Percentiles rank a stretch among this genome's conserved stretches.
Conservation (phyloP, 129 eudicot species). For the Escallonia herrerae region DNA sequence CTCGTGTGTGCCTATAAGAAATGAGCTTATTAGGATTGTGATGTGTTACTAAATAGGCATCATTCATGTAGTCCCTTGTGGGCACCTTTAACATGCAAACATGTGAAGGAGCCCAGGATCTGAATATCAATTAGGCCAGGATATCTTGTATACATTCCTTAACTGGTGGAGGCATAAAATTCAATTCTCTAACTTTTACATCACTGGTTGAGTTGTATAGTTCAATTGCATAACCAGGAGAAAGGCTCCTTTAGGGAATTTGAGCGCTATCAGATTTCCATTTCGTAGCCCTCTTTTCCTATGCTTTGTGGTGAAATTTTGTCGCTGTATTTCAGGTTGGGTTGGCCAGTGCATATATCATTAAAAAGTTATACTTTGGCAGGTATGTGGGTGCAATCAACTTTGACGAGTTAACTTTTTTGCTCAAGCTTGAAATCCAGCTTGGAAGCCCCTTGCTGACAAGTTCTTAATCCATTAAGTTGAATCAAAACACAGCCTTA, state of each 20-base stretch:
- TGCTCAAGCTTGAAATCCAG: too few species aligned
- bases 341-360: slow-evolving; percentile 58
- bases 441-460: too few species aligned
- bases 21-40: neutral
- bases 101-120: neutral
- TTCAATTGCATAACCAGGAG: neutral
- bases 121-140: too few species aligned
- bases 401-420: too few species aligned
- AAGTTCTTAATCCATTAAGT: too few species aligned
- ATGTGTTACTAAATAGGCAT: neutral
- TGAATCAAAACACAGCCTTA: too few species aligned
- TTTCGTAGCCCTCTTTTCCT: neutral
- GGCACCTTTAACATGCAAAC: neutral
- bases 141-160: neutral
- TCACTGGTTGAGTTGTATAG: neutral
- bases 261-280: neutral
- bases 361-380: slow-evolving; percentile 48
- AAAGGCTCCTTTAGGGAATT: neutral
- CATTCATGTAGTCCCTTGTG: too few species aligned
- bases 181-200: too few species aligned
- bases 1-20: too few species aligned
- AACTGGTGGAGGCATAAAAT: too few species aligned
- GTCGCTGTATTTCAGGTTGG: slow-evolving; percentile 57
- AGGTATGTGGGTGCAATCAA: slow-evolving; percentile 31
- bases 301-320: neutral